Evolutionary conservation across 805 yeast genomes (phyloP).

Genomic region (Candida lessepsii): DNA sequence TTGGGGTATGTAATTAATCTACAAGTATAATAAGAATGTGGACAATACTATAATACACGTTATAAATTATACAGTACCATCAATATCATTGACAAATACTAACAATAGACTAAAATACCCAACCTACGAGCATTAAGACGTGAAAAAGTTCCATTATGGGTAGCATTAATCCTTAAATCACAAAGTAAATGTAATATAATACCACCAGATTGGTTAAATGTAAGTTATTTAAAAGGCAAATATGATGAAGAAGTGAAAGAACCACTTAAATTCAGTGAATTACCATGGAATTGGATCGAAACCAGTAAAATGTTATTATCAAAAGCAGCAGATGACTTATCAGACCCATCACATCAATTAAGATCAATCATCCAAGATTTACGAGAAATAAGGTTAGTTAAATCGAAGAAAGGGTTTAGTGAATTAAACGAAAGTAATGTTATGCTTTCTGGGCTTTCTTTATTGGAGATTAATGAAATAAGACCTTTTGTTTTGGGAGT

Average conservation of each 20-base stretch:
- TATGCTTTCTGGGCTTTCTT: conserved; percentile 76
- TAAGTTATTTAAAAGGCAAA: conserved; percentile 49
- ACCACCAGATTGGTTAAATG: conserved; percentile 80
- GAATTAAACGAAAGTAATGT: conserved; percentile 80
- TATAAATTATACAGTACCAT: no score
- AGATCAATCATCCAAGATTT: conserved; percentile 76
- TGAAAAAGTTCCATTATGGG: conserved; percentile 78
- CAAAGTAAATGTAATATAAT: conserved; percentile 85
- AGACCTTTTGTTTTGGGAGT: conserved; percentile 77
- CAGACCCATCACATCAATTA: conserved; percentile 68
- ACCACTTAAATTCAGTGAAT: conserved; percentile 57
- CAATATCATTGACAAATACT: conserved; percentile 12
- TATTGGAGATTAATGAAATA: conserved; percentile 84
- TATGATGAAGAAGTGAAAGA: conserved; percentile 66
- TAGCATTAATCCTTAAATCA: conserved; percentile 76
- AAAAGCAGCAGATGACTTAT: conserved; percentile 75
- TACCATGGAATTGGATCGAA: conserved; percentile 92
- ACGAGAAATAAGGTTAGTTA: conserved; percentile 76
- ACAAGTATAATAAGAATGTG: no score
- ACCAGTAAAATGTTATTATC: conserved; percentile 65
- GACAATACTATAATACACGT: no score
- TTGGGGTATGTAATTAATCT: conserved; percentile 55
- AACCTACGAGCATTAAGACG: conserved; percentile 65
- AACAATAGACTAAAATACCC: conserved; percentile 48
- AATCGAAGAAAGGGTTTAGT: conserved; percentile 75